phyloP scores from a whole-genome alignment of 768 basidiomycete species.

The Phlebiopsis flavidoalba region DNA sequence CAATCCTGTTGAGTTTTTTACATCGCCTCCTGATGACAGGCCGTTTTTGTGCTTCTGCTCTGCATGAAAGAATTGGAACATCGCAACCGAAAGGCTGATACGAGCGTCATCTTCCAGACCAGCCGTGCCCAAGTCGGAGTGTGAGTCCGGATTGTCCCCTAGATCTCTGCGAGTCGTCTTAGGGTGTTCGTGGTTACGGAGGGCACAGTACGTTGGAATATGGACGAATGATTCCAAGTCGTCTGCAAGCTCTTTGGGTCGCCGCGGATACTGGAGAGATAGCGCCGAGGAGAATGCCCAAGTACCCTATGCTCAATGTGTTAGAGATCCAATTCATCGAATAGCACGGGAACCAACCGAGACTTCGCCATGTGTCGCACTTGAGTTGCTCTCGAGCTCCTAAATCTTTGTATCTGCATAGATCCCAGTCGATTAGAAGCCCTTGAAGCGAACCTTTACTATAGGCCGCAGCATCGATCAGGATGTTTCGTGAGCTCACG shows the following conservation, averaged over 20 bases:
- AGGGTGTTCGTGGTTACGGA: neutral
- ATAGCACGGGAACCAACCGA: neutral
- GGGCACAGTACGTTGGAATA: neutral
- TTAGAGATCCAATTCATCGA: neutral
- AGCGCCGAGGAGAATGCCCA: conserved; percentile 15
- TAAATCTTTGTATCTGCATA: conserved; percentile 6
- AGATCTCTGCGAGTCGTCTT: neutral
- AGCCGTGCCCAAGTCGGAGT: too few species aligned
- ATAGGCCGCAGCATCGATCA: neutral
- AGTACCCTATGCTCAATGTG: conserved; percentile 10
- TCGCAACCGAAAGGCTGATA: neutral
- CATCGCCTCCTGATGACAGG: neutral
- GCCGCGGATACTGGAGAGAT: conserved; percentile 3
- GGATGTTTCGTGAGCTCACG: conserved; percentile 1
- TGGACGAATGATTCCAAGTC: conserved; percentile 19
- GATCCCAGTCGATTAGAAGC: conserved; percentile 7
- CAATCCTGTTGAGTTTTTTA: too few species aligned
- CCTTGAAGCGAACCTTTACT: neutral
- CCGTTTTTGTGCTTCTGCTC: neutral
- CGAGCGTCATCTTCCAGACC: neutral
- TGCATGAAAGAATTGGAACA: neutral
- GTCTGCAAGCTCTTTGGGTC: conserved; percentile 5
- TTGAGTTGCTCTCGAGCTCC: neutral
- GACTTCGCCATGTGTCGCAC: neutral
- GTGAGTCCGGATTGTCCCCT: neutral